Base-by-base conservation (phyloP, 1,139 yeast species). In the Trichomonascaceae sp. region DNA sequence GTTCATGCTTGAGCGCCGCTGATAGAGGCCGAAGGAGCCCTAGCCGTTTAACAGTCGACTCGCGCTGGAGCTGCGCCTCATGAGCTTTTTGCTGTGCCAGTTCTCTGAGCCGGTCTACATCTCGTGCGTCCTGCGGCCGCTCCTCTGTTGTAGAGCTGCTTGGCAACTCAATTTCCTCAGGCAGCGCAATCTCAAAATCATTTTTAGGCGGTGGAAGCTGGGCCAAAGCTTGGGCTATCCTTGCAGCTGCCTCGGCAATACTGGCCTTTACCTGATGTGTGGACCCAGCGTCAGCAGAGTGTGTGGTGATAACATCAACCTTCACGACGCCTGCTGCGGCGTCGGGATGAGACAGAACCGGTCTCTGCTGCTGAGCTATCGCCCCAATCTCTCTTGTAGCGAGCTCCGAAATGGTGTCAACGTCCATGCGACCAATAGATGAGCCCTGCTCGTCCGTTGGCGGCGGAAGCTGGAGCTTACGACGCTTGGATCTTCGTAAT, bases 121-220 rank as follows among this genome's bases (percentile, higher is more conserved):
- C n/a, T n/a, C n/a, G n/a, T n/a, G n/a, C n/a, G n/a, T n/a, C n/a
- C n/a, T n/a, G n/a, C n/a, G n/a, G n/a, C n/a, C n/a, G n/a, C n/a
- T n/a, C n/a, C n/a, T n/a, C n/a, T n/a, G n/a, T n/a, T n/a, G n/a
- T n/a, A n/a, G n/a, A n/a, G n/a, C n/a, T n/a, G n/a, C n/a, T n/a
- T n/a, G n/a, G n/a, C n/a, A n/a, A n/a, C n/a, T n/a, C n/a, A n/a
- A n/a, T n/a, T n/a, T 48, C 55, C 13, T 40, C 55, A 3, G 62
- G 60, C 2, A 59, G 49, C 4, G 59, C 56, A n/a, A 69, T 53
- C 37, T 75, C 79, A 46, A 69, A 73, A 38, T 74, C 76, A 43
- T 75, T 73, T 41, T 62, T 60, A 0, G 82, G 79, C 31, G 58
- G 56, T 0, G 82, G 79, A 8, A 75, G 51, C 1, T 47, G 41